A percentile compares a stretch with the other conserved stretches of the same genome.
These are phyloP conservation scores for Didymella keratinophila DNA, from an alignment of 2,329 filamentous ascomycete species.

Conservation along the genomic window DNA sequence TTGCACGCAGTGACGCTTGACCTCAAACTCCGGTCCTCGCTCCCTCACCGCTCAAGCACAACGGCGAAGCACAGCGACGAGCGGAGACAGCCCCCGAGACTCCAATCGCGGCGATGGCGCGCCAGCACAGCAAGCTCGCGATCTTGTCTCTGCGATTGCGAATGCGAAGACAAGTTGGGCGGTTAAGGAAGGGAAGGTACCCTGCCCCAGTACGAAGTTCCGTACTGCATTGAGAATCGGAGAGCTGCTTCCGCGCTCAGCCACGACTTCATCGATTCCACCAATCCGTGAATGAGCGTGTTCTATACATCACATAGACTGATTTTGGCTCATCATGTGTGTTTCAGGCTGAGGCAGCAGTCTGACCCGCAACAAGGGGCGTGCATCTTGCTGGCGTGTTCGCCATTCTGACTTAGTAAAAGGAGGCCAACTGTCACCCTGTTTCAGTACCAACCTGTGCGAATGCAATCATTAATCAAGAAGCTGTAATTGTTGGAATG, in stretches of 20 bases:
- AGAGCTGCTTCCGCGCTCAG: constrained; percentile 31
- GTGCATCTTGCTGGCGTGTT: not conserved
- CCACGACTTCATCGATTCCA: constrained; percentile 3
- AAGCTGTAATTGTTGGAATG: not conserved
- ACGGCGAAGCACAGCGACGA: constrained; percentile 32
- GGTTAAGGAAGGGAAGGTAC: constrained; percentile 37
- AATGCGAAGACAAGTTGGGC: constrained; percentile 23
- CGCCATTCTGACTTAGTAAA: not conserved
- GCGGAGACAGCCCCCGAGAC: constrained; percentile 12
- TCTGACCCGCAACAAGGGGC: not conserved
- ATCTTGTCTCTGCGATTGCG: constrained; percentile 23
- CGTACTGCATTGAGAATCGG: constrained; percentile 30
- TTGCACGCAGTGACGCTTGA: not conserved
- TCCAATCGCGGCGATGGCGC: not conserved
- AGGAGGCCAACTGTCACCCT: not conserved
- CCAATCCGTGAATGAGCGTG: constrained; percentile 13
- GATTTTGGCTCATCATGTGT: constrained; percentile 21
- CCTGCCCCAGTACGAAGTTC: constrained; percentile 21
- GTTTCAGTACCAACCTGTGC: not conserved
- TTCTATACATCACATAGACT: constrained; percentile 20
- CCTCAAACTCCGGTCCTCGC: constrained; percentile 4
- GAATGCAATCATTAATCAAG: too few species aligned
- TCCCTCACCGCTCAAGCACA: constrained; percentile 11
- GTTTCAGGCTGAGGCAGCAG: not conserved
- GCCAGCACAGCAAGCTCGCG: constrained; percentile 18